Base-by-base conservation (phyloP, 352 stramenopile species). In the Phytophthora lateralis region DNA sequence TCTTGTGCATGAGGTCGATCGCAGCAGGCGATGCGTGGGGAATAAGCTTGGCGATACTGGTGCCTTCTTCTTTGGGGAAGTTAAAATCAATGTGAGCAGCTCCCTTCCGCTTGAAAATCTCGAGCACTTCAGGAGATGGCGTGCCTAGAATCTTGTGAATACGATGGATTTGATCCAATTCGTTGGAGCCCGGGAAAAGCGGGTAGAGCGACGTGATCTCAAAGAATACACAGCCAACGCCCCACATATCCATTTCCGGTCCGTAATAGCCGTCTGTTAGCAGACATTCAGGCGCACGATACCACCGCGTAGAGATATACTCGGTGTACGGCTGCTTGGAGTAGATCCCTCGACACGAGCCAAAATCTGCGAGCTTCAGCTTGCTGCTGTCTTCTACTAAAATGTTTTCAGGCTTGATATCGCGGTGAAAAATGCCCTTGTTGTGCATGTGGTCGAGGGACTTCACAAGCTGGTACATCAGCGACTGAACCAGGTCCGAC, bases 321-420 rank as follows among this genome's bases (percentile, higher is more conserved):
- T 99, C 96, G 11, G 96, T 98, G 66, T 98, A 98, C 47, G 95
- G 96, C 58, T 97, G 91, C 61, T 98, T 98, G 26, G 89, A 97
- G 69, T 98, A 97, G 56, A 98, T 98, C 12, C 94, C 92, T 43
- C 93, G 78, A 65, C 91, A 98, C 4, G 90, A 98, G 14, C 96
- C 96, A 87, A 98, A 98, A 71, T 99, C 95, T 5, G 95, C 95
- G 18, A 98, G 78, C 51, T 88, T 90, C 68, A 98, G 97, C 53
- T 93, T 91, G 27, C 58, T 78, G 35, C 71, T 86, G 62, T 84
- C 78, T 49, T 98, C 90, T 4, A 98, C 88, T 17, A 98, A 71
- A 57, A 98, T 98, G 54, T 98, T 98, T 58, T 98, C 94, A 3
- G 95, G 96, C 62, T 98, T 99, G 54, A 99, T 98, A 56, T 99